phyloP scores from a whole-genome alignment of 2,329 filamentous ascomycete species.

The Exophiala phaeomuriformis region DNA sequence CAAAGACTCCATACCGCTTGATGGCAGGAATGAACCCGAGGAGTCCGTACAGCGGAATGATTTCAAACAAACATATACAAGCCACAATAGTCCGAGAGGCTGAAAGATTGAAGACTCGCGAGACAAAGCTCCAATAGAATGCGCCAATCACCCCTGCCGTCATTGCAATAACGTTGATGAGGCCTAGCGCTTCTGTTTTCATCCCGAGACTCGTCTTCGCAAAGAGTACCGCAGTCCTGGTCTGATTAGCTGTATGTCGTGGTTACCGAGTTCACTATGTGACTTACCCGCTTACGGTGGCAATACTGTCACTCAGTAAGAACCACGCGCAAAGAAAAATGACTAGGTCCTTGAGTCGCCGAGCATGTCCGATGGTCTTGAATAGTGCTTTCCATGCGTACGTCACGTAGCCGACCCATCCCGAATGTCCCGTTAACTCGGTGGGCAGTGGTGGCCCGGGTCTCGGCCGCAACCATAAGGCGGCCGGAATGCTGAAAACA shows the following conservation, averaged over 20 bases:
- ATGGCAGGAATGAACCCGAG: slow-evolving; percentile 80
- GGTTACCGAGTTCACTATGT: neutral
- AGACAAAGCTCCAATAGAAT: slow-evolving; percentile 79
- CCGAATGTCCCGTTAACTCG: slow-evolving; percentile 33
- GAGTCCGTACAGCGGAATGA: slow-evolving; percentile 87
- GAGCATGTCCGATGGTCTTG: slow-evolving; percentile 68
- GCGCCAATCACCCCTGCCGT: slow-evolving; percentile 76
- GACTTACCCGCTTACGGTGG: slow-evolving; percentile 68
- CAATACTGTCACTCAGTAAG: slow-evolving; percentile 84
- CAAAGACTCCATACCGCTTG: slow-evolving; percentile 64
- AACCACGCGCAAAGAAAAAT: slow-evolving; percentile 92
- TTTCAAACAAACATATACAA: slow-evolving; percentile 84
- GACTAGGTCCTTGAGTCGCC: slow-evolving; percentile 67
- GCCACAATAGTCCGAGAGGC: slow-evolving; percentile 84
- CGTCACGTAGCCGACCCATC: slow-evolving; percentile 64
- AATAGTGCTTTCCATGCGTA: slow-evolving; percentile 85
- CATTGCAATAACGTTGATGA: slow-evolving; percentile 92
- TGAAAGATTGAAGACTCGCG: slow-evolving; percentile 58
- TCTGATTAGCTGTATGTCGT: slow-evolving; percentile 1
- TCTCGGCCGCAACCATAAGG: slow-evolving; percentile 76
- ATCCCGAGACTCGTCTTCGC: slow-evolving; percentile 90
- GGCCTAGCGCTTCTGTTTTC: slow-evolving; percentile 74
- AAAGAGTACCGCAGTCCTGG: slow-evolving; percentile 78
- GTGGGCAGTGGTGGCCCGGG: slow-evolving; percentile 72
- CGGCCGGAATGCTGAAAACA: slow-evolving; percentile 78